Evolutionary conservation across 2,329 filamentous ascomycete genomes (phyloP), one percentile per base, ranked within the genome.

Genomic region (Cercospora sp.): DNA sequence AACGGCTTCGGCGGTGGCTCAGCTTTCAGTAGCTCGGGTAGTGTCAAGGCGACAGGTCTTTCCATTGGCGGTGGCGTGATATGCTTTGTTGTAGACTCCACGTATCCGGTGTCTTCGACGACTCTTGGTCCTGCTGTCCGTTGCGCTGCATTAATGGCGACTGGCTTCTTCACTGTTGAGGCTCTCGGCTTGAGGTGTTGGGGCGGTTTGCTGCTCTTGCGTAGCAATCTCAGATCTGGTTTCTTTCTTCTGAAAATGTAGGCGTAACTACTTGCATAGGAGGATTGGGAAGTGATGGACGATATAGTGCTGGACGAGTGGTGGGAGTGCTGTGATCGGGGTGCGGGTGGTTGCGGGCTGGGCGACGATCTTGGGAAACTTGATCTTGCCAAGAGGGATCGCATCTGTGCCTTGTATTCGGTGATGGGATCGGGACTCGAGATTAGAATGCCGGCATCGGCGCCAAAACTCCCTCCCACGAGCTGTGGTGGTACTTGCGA

Each of bases 401-500:
- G 53, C 53, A 64, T 65, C 32, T 59, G 26, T 53, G 68, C 59
- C 21, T 65, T 67, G 63, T 72, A 73, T 16, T 65, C 49, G 34
- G 12, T 18, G 24, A 65, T 57, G 12, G 34, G 67, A 40, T 69
- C 70, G 2, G 66, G 65, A 26, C 40, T 68, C 18, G 61, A 60
- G 9, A 28, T 69, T 57, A 75, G 34, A 74, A 73, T n/a, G 73
- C 71, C 53, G 74, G 75, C 75, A 77, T 77, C 66, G 76, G 76
- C 30, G 65, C 71, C 72, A 77, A 53, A 43, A 78, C 73, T 66
- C 68, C 70, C 66, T 76, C 74, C 76, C 73, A 78, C 18, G 76
- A 78, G 70, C 75, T 76, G 76, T 76, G 74, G 58, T 75, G 76
- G 66, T 77, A 77, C 55, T 72, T 73, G 63, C 72, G 71, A 49